Conservation (phyloP, 805 yeast genomes). For the Yarrowia sp. region DNA sequence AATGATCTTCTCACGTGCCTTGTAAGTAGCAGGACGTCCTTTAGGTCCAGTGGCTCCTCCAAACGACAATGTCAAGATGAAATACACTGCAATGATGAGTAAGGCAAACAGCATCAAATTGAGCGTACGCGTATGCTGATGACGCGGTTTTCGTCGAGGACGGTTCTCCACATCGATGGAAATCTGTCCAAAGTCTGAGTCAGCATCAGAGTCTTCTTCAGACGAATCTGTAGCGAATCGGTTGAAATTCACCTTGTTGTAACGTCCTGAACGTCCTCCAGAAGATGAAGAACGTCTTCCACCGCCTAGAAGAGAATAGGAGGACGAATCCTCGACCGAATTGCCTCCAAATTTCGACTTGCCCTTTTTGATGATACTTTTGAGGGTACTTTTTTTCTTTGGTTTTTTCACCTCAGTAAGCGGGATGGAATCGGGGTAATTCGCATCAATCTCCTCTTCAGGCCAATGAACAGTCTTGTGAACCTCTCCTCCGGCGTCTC, state of each 20-base stretch:
- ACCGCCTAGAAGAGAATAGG: constrained; percentile 3
- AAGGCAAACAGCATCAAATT: constrained; percentile 1
- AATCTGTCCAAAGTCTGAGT: constrained; percentile 19
- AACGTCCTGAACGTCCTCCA: constrained; percentile 2
- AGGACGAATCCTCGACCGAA: constrained; percentile 6
- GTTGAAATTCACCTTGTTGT: constrained; percentile 17
- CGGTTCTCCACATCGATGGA: constrained; percentile 24
- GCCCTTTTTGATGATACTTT: constrained; percentile 25
- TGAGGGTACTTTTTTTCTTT: not conserved
- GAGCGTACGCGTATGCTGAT: constrained; percentile 5
- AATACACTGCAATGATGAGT: constrained; percentile 15
- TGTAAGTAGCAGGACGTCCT: constrained; percentile 14
- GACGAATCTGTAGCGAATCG: constrained; percentile 9
- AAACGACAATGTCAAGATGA: not conserved
- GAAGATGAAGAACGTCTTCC: constrained; percentile 4
- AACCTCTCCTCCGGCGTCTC: not conserved
- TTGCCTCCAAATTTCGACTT: constrained; percentile 20
- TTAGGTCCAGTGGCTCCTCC: constrained; percentile 17
- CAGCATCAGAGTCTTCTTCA: constrained; percentile 7
- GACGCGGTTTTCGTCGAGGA: not conserved
- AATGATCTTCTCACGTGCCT: not conserved
- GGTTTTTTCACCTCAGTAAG: constrained; percentile 9
- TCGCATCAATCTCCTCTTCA: constrained; percentile 7
- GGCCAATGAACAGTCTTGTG: constrained; percentile 21
- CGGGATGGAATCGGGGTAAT: constrained; percentile 5